Base-by-base conservation (phyloP, 2,329 filamentous ascomycete genomes). In the Penicillium corylophilum region DNA sequence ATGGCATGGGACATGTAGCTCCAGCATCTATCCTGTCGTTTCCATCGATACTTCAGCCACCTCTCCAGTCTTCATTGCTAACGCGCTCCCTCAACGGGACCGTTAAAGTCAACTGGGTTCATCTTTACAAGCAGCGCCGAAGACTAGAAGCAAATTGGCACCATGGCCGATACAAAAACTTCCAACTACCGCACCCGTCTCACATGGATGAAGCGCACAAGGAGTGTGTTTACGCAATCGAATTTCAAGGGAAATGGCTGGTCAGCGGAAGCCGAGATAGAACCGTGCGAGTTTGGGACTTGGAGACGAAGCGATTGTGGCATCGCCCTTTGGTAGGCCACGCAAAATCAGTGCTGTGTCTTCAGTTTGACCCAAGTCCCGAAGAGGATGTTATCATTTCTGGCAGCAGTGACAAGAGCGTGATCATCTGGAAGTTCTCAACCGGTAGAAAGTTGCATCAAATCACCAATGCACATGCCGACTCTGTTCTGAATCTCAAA, bases 221-320 rank as follows among this genome's bases (percentile, higher is more conserved):
- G 18, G 93, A 97, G 67, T 97, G 92, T 69, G 91, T 99, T 12
- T 99, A 99, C 71, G 93, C 90, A 2, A 85, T 99, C 47, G 93
- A 99, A 69, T 95, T 93, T 65, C 87, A 87, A 48, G 81, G 87
- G 1, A 86, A 90, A 57, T 94, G 87, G 69, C 80, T 99, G 9
- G 93, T 97, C 44, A 97, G 92, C 66, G 94, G 94, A 15, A 97
- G 93, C 65, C 83, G 94, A 47, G 94, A 99, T 67, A 86, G 83
- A 59, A 90, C 89, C 0, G 82, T 99, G 59, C 85, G 93, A 36
- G 86, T 96, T 44, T 99, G 94, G 94, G 85, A 95, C 68, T 77
- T 97, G 58, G 83, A 89, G 40, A 95, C 88, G 0, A 85, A 87
- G 52, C 83, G 93, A 31, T 77, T 96, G n/a, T 77, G 87, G 16